These are phyloP conservation scores for Oryza officinalis DNA, from an alignment of 176 grass and related monocot species.

Conservation along the genomic window DNA sequence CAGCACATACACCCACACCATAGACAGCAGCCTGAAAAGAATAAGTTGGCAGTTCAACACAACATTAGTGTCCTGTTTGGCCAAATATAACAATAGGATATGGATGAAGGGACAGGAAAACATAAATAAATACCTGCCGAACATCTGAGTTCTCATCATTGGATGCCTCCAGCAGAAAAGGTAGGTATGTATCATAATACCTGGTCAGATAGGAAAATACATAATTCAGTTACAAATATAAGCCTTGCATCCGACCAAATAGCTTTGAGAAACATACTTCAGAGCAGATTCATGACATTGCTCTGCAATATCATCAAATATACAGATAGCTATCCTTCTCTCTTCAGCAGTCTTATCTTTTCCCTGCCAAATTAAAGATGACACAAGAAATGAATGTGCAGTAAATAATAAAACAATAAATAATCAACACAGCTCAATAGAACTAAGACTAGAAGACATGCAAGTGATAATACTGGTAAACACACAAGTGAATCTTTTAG, in stretches of 20 bases:
- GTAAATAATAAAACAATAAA: conserved; percentile 1
- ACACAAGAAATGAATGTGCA: background rate
- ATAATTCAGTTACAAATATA: conserved; percentile 21
- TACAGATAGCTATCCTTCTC: conserved; percentile 98
- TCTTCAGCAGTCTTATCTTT: conserved; percentile 98
- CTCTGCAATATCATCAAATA: conserved; percentile 98
- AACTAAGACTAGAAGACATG: conserved; percentile 15
- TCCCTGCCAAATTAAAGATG: conserved; percentile 58
- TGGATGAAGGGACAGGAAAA: conserved; percentile 16
- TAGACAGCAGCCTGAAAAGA: conserved; percentile 87
- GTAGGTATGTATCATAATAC: conserved; percentile 98
- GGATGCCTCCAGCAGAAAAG: conserved; percentile 89
- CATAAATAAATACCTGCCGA: conserved; percentile 62
- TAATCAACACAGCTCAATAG: background rate
- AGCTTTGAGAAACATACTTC: conserved; percentile 48
- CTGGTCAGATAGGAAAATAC: conserved; percentile 36
- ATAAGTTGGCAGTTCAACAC: background rate
- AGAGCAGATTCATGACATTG: conserved; percentile 86
- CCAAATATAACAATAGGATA: conserved; percentile 5
- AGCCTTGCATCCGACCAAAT: background rate
- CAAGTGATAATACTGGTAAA: background rate
- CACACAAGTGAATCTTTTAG: background rate
- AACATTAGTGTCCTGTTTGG: background rate
- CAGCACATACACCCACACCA: conserved; percentile 95
- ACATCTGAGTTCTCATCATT: conserved; percentile 96